Evolutionary conservation across 1,284 basidiomycete species (phyloP).

Genomic region (Naganishia liquefaciens): DNA sequence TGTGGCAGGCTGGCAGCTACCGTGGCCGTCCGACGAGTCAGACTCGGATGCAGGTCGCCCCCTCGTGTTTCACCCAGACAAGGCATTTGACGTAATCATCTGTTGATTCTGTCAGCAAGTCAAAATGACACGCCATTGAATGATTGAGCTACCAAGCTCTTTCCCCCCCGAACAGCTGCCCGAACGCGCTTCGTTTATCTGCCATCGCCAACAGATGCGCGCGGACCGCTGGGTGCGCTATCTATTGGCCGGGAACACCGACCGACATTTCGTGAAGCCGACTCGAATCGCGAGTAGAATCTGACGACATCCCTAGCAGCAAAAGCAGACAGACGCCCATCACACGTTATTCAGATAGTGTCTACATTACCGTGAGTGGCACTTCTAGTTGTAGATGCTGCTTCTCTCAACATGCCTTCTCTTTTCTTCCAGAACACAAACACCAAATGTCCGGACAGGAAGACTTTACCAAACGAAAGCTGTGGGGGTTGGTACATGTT

Average conservation of each 20-base stretch:
- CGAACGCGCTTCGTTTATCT: neutral
- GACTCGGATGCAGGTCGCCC: neutral
- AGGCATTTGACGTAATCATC: neutral
- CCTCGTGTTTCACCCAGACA: slow-evolving; percentile 3
- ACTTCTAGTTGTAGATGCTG: no score
- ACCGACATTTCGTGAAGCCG: no score
- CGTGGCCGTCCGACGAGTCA: no score
- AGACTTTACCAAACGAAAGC: slow-evolving; percentile 53
- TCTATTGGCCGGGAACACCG: neutral
- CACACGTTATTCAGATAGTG: neutral
- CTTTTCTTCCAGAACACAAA: neutral
- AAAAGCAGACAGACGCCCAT: no score
- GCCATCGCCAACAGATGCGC: neutral
- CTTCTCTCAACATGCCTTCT: neutral
- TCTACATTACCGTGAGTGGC: no score
- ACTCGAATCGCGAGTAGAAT: neutral
- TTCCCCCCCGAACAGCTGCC: no score
- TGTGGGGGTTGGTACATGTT: slow-evolving; percentile 48
- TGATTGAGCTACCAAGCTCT: neutral
- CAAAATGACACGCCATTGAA: neutral
- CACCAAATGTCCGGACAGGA: slow-evolving; percentile 34
- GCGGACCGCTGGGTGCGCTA: neutral
- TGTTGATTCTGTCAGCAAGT: neutral
- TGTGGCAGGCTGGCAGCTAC: no score
- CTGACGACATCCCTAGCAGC: neutral